Evolutionary conservation across 345 rosid genomes (phyloP).

Genomic region (Toxicodendron radicans): DNA sequence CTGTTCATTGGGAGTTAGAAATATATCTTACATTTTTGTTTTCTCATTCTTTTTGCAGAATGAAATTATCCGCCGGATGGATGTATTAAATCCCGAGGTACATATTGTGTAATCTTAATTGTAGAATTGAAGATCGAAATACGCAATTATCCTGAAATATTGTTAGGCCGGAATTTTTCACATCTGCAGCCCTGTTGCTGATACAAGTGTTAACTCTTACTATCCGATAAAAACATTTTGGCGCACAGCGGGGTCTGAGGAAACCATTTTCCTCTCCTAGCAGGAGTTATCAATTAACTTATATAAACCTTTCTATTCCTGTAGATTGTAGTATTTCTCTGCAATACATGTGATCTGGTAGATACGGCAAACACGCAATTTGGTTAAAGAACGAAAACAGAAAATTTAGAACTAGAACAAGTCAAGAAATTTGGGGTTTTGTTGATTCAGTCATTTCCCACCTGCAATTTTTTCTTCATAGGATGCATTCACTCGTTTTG

Average conservation of each 20-base stretch:
- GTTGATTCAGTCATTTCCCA: background rate
- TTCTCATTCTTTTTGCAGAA: conserved; percentile 46
- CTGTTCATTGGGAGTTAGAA: background rate
- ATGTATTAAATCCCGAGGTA: conserved; percentile 93
- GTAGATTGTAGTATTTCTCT: too few relatives aligned
- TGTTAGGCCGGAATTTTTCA: background rate
- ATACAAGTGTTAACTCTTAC: background rate
- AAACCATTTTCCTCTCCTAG: background rate
- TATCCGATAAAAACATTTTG: background rate
- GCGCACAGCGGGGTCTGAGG: background rate
- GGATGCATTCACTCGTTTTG: background rate
- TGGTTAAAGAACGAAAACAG: background rate
- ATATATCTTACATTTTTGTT: conserved; percentile 9
- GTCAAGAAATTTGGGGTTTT: background rate
- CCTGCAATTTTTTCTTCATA: background rate
- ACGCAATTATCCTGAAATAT: background rate
- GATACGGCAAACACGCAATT: too few relatives aligned
- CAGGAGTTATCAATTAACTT: too few relatives aligned
- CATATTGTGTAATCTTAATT: conserved; percentile 15
- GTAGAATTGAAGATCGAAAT: background rate
- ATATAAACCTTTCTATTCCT: too few relatives aligned
- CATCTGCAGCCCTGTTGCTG: too few relatives aligned
- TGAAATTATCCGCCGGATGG: conserved; percentile 58
- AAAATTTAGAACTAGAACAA: background rate
- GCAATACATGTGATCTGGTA: too few relatives aligned